Evolutionary conservation across 306 rosid genomes (phyloP), one percentile per base, ranked within the genome.

Genomic region (Sechiopsis laciniata): DNA sequence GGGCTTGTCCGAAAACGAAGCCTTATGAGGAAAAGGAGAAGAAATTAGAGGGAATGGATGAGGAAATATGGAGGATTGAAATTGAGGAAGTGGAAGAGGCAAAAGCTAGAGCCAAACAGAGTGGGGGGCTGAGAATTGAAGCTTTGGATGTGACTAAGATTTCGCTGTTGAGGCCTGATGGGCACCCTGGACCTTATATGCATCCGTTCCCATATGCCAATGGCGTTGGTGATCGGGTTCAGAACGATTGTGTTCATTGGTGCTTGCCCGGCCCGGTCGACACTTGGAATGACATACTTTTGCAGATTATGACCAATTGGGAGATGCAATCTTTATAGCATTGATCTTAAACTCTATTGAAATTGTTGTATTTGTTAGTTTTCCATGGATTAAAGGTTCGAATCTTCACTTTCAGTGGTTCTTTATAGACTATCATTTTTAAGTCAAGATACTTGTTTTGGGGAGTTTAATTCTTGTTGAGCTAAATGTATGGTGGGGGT

Each of bases 211-310:
- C 98, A 10, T 86, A 86, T 83, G 85, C 82, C 35, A 76, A 90
- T 77, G 89, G 91, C 15, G 74, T 82, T n/a, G 57, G 40, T 37
- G 96, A 90, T 40, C 84, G 78, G 6, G 87, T 93, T 3, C 98
- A 90, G 32, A 93, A 90, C 77, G 97, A 93, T 68, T 93, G 98
- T 81, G 93, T 90, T 55, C 98, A 93, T 80, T 93, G 98, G 98
- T 93, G 98, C 78, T 77, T 93, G 80, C 97, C 98, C 0, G 98
- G 98, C 14, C 86, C 98, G 61, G 70, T 92, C 12, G 98, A 92
- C 75, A 88, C 96, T 10, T 92, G 98, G 98, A 92, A 92, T 88
- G 93, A 87, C 70, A 87, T 92, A 17, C 63, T 92, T 74, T 78
- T 92, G 0, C 80, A 87, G 76, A 21, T 84, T 0, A 52, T 88